Evolutionary conservation across 768 basidiomycete species (phyloP), one percentile per base, ranked within the genome.

Genomic region (Termitomyces sp.): DNA sequence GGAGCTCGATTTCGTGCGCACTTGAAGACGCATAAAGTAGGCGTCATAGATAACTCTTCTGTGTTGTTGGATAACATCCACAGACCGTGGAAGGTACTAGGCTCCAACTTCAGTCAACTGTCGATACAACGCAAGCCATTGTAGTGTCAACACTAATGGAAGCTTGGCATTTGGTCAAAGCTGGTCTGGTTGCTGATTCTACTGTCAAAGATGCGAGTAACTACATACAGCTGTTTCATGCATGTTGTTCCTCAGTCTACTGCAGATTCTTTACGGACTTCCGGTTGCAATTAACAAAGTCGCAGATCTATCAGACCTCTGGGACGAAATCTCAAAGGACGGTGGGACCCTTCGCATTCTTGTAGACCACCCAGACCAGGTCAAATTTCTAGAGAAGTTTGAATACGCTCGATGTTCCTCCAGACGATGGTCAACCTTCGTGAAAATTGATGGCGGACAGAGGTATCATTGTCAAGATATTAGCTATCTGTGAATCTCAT

Each of bases 81-180:
- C 64, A 91, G 90, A 94, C 92, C 1, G 74, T 78, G 9, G 92
- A 94, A 71, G 93, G 92, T 24, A 83, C 87, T 11, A 78, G 78
- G 63, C 72, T 93, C 24, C 92, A 94, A 68, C 79, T 93, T 3
- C 68, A 77, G 50, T 86, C 90, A 7, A 70, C 71, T 45, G 79
- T 75, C 45, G 81, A 81, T 50, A 79, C 72, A 56, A 87, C 84
- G 12, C 74, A 81, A 53, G 85, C 88, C 5, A 83, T 94, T 38
- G 81, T 91, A 33, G 89, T 90, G 8, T 94, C 91, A n/a, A 94
- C 91, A 3, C 66, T 94, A 64, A 84, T 88, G 80, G 94, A 95
- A 72, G 89, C 89, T 5, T 91, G 90, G 87, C 79, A 86, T 61
- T 80, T 94, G 7, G 79, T 90, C 20, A 78, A 79, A 52, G 81